These are phyloP conservation scores for Saussurea involucrata DNA, from an alignment of 129 eudicot species.

Conservation along the genomic window DNA sequence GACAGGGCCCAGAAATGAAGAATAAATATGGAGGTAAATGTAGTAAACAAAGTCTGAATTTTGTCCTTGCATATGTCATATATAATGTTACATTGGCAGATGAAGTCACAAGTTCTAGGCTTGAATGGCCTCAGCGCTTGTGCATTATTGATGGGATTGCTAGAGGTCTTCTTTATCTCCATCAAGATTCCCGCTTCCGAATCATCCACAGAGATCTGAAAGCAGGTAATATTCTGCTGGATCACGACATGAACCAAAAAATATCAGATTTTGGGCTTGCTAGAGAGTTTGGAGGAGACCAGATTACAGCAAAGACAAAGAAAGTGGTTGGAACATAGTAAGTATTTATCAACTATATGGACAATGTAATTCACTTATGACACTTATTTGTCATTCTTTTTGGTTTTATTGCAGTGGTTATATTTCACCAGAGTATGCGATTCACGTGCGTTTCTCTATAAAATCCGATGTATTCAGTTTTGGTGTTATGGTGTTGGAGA, in stretches of 20 bases:
- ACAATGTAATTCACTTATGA: background rate
- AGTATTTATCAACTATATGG: background rate
- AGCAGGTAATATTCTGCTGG: constrained; percentile 31
- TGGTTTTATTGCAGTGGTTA: constrained; percentile 16
- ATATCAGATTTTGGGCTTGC: constrained; percentile 40
- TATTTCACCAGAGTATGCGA: constrained; percentile 36
- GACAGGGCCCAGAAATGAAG: no score
- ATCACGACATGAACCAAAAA: constrained; percentile 34
- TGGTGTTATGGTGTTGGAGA: constrained; percentile 33
- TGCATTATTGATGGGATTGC: constrained; percentile 32
- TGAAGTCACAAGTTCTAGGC: constrained; percentile 19
- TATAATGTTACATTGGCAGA: constrained; percentile 16
- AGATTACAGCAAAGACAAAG: constrained; percentile 23
- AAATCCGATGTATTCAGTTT: constrained; percentile 39
- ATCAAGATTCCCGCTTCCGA: constrained; percentile 33
- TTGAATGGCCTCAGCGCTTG: constrained; percentile 30
- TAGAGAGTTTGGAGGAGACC: constrained; percentile 28
- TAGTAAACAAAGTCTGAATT: background rate
- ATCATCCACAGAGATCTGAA: constrained; percentile 38
- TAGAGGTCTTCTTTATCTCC: constrained; percentile 37
- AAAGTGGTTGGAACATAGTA: constrained; percentile 40
- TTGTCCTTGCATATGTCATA: no score
- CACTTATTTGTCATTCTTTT: background rate
- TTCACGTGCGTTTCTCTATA: constrained; percentile 32
- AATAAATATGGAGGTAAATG: background rate